Evolutionary conservation across 768 basidiomycete genomes (phyloP).

Genomic region (Tricholoma saponaceum): DNA sequence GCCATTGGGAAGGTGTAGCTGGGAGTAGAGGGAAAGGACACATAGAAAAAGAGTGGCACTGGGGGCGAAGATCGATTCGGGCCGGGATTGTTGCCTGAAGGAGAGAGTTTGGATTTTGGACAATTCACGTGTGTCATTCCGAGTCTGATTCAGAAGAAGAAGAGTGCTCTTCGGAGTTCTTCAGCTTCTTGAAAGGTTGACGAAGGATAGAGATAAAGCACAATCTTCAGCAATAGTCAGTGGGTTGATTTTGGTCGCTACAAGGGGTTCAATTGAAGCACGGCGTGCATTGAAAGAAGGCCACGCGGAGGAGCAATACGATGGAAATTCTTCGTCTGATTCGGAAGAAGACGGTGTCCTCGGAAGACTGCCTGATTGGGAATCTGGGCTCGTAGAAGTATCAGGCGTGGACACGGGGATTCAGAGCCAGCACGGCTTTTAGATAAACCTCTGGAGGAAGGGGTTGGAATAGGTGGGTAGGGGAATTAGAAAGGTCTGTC

Average conservation of each 20-base stretch:
- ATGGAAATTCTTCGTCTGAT: slow-evolving; percentile 50
- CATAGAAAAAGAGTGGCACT: slow-evolving; percentile 25
- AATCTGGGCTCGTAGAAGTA: slow-evolving; percentile 34
- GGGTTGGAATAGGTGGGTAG: slow-evolving; percentile 30
- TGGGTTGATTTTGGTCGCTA: slow-evolving; percentile 41
- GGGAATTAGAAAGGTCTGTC: slow-evolving; percentile 31
- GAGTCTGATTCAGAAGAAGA: slow-evolving; percentile 42
- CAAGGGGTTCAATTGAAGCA: slow-evolving; percentile 46
- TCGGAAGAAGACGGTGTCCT: slow-evolving; percentile 52
- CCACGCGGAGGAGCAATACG: slow-evolving; percentile 23
- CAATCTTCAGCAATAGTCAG: slow-evolving; percentile 8
- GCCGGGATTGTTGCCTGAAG: slow-evolving; percentile 27
- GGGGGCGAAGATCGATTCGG: slow-evolving; percentile 29
- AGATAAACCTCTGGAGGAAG: slow-evolving; percentile 18
- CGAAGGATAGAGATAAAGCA: slow-evolving; percentile 14
- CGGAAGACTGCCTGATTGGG: slow-evolving; percentile 28
- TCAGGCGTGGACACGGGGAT: slow-evolving; percentile 34
- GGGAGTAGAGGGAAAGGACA: slow-evolving; percentile 19
- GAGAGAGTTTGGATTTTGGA: slow-evolving; percentile 47
- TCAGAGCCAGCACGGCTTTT: slow-evolving; percentile 18
- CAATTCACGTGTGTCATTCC: slow-evolving; percentile 55
- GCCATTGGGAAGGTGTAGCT: slow-evolving; percentile 6
- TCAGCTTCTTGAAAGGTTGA: slow-evolving; percentile 17
- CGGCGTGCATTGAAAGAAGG: slow-evolving; percentile 35
- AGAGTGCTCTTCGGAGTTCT: slow-evolving; percentile 18